Evolutionary conservation across 176 grass and related monocot genomes (phyloP), one percentile per base, ranked within the genome.

Genomic region (Rhynchospora breviuscula): DNA sequence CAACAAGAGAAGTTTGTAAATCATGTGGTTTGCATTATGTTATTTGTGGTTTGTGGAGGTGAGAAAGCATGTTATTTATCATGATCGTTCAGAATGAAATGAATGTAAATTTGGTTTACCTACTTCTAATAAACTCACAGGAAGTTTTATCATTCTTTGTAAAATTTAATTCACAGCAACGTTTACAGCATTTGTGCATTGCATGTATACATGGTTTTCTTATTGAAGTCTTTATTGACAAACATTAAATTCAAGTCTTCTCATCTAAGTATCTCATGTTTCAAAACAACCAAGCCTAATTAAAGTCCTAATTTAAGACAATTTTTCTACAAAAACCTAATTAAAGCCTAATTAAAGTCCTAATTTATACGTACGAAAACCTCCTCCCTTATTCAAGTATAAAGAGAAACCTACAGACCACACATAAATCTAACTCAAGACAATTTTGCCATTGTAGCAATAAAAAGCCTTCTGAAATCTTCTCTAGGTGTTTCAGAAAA

Each of bases 131-230:
- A 40, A 61, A 40, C 33, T 80, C 19, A 59, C 17, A 43, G 47
- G 45, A 9, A 52, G n/a, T 63, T 81, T 59, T 65, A 65, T 31
- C 6, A 48, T 65, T 63, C 29, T 49, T 49, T 81, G 79, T 80
- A 15, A 81, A 22, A 51, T 63, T 47, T 48, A 65, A 62, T 65
- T 63, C 11, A 15, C 10, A 63, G 43, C 33, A 66, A 25, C 3
- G n/a, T 64, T 63, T 82, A 70, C 66, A 82, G 26, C 58, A 12
- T 80, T 80, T 80, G 33, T 19, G 33, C 26, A 46, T 40, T 40
- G 26, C 26, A 29, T 40, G 2, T 5, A 40, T 40, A 48, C 3
- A 25, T 21, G 18, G 11, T 52, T 56, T 23, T 35, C 25, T 31
- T 31, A 15, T 23, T 25, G 35, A 33, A 13, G 0, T 70, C 1